Percentiles rank a stretch among this genome's conserved stretches.
These are phyloP conservation scores for Xylogone sp. DNA, from an alignment of 2,329 filamentous ascomycete genomes.

Conservation along the genomic window DNA sequence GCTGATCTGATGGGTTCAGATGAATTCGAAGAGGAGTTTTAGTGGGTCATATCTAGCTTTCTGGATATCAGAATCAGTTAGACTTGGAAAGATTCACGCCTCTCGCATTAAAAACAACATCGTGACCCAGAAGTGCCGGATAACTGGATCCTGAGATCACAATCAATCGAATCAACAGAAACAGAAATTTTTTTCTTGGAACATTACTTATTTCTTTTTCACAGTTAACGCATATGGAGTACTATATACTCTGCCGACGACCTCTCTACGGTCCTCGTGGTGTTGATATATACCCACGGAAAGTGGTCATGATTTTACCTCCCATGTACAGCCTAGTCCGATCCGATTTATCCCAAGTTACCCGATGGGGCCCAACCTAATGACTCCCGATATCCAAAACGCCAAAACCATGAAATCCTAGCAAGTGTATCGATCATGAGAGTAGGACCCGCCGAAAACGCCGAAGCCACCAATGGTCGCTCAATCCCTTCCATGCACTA, in stretches of 20 bases:
- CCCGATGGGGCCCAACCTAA: neutral
- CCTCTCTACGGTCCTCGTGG: neutral
- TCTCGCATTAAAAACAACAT: too few relatives aligned
- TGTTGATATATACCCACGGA: neutral
- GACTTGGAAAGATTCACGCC: too few relatives aligned
- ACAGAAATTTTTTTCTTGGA: too few relatives aligned
- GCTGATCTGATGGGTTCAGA: constrained; percentile 5
- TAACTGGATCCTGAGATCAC: too few relatives aligned
- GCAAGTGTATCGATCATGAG: neutral
- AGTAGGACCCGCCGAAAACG: neutral
- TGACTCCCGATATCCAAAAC: neutral
- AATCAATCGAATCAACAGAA: too few relatives aligned
- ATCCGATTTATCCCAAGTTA: neutral
- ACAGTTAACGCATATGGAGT: neutral
- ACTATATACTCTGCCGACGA: neutral
- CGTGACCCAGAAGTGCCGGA: too few relatives aligned
- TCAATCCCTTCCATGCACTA: neutral
- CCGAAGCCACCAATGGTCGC: neutral
- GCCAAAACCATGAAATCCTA: neutral
- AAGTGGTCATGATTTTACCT: neutral
- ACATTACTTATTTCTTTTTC: too few relatives aligned
- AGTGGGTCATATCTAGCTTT: neutral
- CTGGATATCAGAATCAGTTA: too few relatives aligned
- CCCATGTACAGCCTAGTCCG: neutral
- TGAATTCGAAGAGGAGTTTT: constrained; percentile 3